Percentiles rank a stretch among this genome's conserved stretches.
Evolutionary conservation across 169 alveolate species (phyloP).

Genomic region (Eimeria zaria): DNA sequence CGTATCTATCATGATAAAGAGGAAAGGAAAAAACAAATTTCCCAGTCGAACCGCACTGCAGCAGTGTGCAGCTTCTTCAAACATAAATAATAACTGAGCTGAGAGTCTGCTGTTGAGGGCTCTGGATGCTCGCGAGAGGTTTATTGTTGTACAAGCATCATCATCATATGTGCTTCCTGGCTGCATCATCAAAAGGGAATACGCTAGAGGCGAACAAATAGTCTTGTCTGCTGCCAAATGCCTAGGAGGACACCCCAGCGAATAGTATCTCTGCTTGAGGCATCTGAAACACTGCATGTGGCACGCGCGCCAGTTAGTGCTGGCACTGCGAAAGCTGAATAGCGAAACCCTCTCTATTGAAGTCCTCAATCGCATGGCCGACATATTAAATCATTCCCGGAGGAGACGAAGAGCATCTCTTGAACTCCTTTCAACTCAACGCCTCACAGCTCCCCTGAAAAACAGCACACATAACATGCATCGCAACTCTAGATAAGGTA

Average conservation of each 20-base stretch:
- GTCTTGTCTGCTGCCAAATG: not conserved
- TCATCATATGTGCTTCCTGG: too few relatives aligned
- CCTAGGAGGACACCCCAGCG: not conserved
- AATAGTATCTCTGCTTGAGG: not conserved
- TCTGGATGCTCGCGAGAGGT: not conserved
- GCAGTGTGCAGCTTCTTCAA: slow-evolving; percentile 22
- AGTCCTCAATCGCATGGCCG: slow-evolving; percentile 30
- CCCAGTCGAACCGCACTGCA: slow-evolving; percentile 23
- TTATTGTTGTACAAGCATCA: not conserved
- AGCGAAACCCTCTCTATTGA: slow-evolving; percentile 1
- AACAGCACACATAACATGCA: not conserved
- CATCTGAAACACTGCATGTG: not conserved
- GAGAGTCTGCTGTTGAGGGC: slow-evolving; percentile 42
- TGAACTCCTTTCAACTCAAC: not conserved
- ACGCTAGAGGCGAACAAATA: not conserved
- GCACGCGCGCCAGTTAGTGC: slow-evolving; percentile 11
- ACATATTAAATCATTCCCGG: slow-evolving; percentile 3
- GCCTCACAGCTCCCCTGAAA: slow-evolving; percentile 34
- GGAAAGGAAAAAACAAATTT: slow-evolving; percentile 3
- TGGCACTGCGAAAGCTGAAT: slow-evolving; percentile 41
- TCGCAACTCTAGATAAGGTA: not conserved
- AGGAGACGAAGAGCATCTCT: not conserved
- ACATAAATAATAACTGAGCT: slow-evolving; percentile 11
- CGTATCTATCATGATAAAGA: not conserved
- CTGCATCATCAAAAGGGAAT: too few relatives aligned